phyloP scores from a whole-genome alignment of 495 filamentous ascomycete species.

The Daldinia decipiens region DNA sequence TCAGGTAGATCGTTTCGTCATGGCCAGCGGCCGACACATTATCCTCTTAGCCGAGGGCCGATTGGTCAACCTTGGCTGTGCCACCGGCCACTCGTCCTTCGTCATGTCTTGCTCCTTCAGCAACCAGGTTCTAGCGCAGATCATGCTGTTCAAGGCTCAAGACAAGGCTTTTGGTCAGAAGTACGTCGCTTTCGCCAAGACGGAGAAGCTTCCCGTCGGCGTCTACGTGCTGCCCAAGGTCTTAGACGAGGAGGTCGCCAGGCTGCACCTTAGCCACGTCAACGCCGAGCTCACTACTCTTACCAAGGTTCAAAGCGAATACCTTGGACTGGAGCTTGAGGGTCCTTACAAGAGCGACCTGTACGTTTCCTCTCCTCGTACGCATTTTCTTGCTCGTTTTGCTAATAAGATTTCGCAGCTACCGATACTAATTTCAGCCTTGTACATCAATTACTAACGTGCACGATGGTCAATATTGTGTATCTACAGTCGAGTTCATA shows the following conservation, averaged over 20 bases:
- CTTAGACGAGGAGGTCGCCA: constrained; percentile 96
- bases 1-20: constrained; percentile 96
- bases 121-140: constrained; percentile 99
- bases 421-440: constrained; percentile 64
- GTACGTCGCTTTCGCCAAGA: constrained; percentile 95
- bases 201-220: constrained; percentile 83
- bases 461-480: constrained; percentile 28
- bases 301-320: constrained; percentile 87
- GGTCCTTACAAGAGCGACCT: constrained; percentile 96
- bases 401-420: constrained; percentile 56
- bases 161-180: constrained; percentile 88
- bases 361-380: constrained; percentile 51
- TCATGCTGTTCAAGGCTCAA: constrained; percentile 94
- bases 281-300: constrained; percentile 92
- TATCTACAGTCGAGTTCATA: constrained; percentile 15
- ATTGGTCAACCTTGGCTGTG: constrained; percentile 98
- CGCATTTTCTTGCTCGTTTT: neutral
- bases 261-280: constrained; percentile 91
- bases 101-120: constrained; percentile 99
- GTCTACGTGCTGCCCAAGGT: constrained; percentile 99
- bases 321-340: constrained; percentile 82
- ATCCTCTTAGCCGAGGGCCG: constrained; percentile 98
- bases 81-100: constrained; percentile 98
- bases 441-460: constrained; percentile 45
- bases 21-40: constrained; percentile 94